Evolutionary conservation across 768 basidiomycete species (phyloP).

Genomic region (Rhizopogon roseolus): DNA sequence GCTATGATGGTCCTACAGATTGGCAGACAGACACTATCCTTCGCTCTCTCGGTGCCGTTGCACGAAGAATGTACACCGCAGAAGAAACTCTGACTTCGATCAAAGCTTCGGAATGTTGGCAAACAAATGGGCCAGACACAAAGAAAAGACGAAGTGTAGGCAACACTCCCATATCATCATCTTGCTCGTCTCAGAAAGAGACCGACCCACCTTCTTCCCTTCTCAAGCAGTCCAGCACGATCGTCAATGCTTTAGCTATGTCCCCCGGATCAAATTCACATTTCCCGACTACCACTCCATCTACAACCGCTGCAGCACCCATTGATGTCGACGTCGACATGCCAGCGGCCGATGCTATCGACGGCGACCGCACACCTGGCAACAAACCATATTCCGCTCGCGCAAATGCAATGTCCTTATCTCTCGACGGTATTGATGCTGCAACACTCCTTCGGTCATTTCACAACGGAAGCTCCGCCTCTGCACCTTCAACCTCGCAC

Average conservation of each 20-base stretch:
- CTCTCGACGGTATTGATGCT: slow-evolving; percentile 43
- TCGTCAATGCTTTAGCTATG: not conserved
- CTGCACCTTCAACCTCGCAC: slow-evolving; percentile 41
- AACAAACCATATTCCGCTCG: slow-evolving; percentile 23
- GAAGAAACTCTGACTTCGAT: slow-evolving; percentile 42
- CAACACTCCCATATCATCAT: slow-evolving; percentile 29
- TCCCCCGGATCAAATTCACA: not conserved
- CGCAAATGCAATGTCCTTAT: slow-evolving; percentile 42
- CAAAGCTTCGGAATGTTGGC: slow-evolving; percentile 32
- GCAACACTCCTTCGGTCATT: slow-evolving; percentile 26
- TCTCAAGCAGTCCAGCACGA: slow-evolving; percentile 22
- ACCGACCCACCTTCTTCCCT: slow-evolving; percentile 7
- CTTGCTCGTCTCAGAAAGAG: slow-evolving; percentile 23
- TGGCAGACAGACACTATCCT: slow-evolving; percentile 58
- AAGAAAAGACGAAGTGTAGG: slow-evolving; percentile 42
- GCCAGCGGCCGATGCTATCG: slow-evolving; percentile 19
- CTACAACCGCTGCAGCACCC: not conserved
- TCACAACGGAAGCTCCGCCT: slow-evolving; percentile 29
- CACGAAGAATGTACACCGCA: slow-evolving; percentile 51
- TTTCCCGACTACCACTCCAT: not conserved
- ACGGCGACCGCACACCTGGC: slow-evolving; percentile 15
- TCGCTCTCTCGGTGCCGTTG: slow-evolving; percentile 45
- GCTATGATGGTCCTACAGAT: slow-evolving; percentile 51
- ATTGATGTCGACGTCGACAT: slow-evolving; percentile 24
- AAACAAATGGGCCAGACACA: slow-evolving; percentile 32